phyloP scores from a whole-genome alignment of 768 basidiomycete species.

The Pleurotus tuber-regium region DNA sequence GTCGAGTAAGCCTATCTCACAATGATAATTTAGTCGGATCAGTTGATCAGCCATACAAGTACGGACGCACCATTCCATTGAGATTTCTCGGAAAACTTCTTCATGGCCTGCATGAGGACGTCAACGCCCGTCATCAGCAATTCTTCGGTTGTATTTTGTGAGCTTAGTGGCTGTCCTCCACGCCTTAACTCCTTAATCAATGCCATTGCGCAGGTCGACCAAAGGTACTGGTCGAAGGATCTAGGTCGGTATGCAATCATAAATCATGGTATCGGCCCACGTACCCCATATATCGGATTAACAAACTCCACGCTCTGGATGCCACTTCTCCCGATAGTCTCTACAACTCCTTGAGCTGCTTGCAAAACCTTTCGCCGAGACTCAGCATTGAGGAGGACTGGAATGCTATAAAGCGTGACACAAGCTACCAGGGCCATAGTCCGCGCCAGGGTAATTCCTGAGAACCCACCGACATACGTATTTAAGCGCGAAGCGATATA shows the following conservation, averaged over 20 bases:
- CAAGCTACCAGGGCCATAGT: not conserved
- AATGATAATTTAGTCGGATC: not conserved
- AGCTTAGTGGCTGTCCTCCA: not conserved
- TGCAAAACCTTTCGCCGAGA: not conserved
- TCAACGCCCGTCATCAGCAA: not conserved
- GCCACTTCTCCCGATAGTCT: not conserved
- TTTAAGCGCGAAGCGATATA: not conserved
- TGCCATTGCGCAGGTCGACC: not conserved
- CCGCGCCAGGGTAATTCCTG: not conserved
- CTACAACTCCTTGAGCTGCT: not conserved
- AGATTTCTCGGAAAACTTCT: not conserved
- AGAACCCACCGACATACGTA: no score
- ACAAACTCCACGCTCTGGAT: not conserved
- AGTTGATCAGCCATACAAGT: not conserved
- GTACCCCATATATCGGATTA: conserved; percentile 3
- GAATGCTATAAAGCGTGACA: not conserved
- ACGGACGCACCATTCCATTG: not conserved
- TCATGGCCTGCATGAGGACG: not conserved
- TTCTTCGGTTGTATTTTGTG: not conserved
- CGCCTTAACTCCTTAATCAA: not conserved
- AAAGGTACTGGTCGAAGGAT: not conserved
- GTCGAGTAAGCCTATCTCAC: not conserved
- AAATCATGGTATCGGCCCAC: not conserved
- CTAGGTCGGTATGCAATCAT: not conserved
- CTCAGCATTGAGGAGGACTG: not conserved